Evolutionary conservation across 2,329 filamentous ascomycete species (phyloP), one percentile per base, ranked within the genome.

Genomic region (Talaromyces sp.): DNA sequence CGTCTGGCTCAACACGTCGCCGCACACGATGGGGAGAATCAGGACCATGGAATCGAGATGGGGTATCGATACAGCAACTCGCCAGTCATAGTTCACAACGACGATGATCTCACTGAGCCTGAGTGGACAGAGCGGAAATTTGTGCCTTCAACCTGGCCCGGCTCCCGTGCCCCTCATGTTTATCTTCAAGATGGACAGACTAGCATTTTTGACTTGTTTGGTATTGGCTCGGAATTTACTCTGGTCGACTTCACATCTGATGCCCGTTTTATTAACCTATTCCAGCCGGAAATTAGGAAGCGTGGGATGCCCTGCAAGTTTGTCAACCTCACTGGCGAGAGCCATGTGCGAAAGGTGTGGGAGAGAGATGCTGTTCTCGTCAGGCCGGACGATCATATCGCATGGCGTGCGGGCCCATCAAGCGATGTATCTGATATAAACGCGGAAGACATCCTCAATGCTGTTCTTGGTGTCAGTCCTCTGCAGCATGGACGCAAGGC

Each of bases 151-250:
- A 77, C 75, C 1, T 67, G 70, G 66, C 75, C 75, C 5, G 74
- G 75, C 4, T 64, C 65, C 33, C 67, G 74, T 13, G 73, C 70
- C 1, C 75, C 75, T 10, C 74, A 76, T 70, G 70, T 77, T 1
- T 74, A 69, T 22, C 63, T 77, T 39, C 69, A 67, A 22, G 70
- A 75, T 54, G 70, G 68, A 3, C 37, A 62, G 19, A 71, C 73
- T 2, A 72, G 70, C 43, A 73, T 69, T 22, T 69, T 70, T 57
- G 73, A 75, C 54, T 60, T 72, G 3, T 73, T 74, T 45, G 73
- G 73, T 7, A n/a, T 9, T 7, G 19, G 19, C 19, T 19, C 19
- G 19, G 67, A 70, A n/a, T 73, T 66, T 22, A 50, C 16, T n/a
- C n/a, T 50, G 6, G n/a, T 50, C 19, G 22, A 50, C 8, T 50